Conservation (phyloP, 148 eudicot species). For the Oxyria digyna region DNA sequence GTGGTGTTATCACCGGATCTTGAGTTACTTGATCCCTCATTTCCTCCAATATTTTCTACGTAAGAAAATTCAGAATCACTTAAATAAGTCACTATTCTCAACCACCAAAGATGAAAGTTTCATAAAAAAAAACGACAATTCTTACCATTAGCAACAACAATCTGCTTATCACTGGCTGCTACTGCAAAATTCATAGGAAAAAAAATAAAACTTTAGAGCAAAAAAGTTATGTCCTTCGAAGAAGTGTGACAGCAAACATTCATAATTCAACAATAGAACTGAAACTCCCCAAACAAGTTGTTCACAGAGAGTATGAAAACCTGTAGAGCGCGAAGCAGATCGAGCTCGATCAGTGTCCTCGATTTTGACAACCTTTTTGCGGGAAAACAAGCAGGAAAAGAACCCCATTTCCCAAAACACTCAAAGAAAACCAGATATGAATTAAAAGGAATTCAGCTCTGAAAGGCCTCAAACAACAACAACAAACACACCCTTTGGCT, state of each 20-base stretch:
- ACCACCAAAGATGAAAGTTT: neutral
- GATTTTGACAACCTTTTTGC: slow-evolving; percentile 22
- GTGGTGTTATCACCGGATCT: slow-evolving; percentile 12
- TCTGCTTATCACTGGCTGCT: neutral
- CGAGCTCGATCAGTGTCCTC: slow-evolving; percentile 41
- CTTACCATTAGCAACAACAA: neutral
- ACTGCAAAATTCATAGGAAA: neutral
- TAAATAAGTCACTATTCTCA: neutral
- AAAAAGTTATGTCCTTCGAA: neutral
- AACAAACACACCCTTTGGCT: neutral
- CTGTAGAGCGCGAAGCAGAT: slow-evolving; percentile 35
- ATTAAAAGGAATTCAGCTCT: neutral
- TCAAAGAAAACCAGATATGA: neutral
- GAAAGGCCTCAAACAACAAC: neutral
- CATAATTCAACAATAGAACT: neutral
- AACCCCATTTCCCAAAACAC: slow-evolving; percentile 19
- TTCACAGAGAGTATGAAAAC: slow-evolving; percentile 10
- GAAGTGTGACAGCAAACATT: neutral
- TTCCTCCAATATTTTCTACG: slow-evolving; percentile 18
- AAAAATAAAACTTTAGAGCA: neutral
- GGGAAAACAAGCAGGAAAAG: slow-evolving; percentile 25
- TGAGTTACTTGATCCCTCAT: slow-evolving; percentile 13
- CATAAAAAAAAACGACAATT: neutral
- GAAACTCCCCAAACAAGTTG: neutral
- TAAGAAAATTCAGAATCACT: neutral